phyloP scores from a whole-genome alignment of 148 eudicot species.

The Amaranthus palmeri region DNA sequence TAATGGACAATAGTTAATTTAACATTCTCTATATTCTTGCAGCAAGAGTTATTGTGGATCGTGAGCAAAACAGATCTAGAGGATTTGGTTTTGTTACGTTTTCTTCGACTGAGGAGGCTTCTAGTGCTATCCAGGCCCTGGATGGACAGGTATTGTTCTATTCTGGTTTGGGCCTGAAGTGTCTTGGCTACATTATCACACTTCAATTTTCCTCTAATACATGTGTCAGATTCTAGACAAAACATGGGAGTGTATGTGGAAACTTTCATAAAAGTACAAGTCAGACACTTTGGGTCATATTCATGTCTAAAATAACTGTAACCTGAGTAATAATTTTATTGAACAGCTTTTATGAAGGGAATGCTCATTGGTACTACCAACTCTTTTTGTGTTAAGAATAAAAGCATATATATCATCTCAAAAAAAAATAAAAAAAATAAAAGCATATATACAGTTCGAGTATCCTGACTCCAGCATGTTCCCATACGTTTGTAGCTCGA shows the following conservation, averaged over 20 bases:
- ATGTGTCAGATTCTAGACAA: no score
- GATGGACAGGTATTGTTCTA: slow-evolving; percentile 57
- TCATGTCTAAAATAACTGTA: no score
- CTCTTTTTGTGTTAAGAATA: not conserved
- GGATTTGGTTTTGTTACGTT: slow-evolving; percentile 93
- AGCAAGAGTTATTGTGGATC: slow-evolving; percentile 80
- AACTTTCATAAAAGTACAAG: no score
- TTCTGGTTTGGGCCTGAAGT: not conserved
- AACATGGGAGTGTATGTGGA: no score
- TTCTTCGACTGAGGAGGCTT: slow-evolving; percentile 57
- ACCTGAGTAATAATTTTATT: not conserved
- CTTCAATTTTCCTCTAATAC: no score
- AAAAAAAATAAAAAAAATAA: not conserved
- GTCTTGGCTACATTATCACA: no score
- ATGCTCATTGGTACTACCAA: not conserved
- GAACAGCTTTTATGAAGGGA: not conserved
- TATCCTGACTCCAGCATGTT: not conserved
- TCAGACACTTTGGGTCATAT: no score
- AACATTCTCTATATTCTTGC: slow-evolving; percentile 22
- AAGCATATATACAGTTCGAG: not conserved
- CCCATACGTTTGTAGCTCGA: not conserved
- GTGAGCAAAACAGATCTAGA: slow-evolving; percentile 78
- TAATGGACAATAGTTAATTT: not conserved
- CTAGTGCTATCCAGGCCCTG: slow-evolving; percentile 81
- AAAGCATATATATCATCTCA: not conserved